phyloP scores from a whole-genome alignment of 352 stramenopile genomes.

The Pythium brachiatum region DNA sequence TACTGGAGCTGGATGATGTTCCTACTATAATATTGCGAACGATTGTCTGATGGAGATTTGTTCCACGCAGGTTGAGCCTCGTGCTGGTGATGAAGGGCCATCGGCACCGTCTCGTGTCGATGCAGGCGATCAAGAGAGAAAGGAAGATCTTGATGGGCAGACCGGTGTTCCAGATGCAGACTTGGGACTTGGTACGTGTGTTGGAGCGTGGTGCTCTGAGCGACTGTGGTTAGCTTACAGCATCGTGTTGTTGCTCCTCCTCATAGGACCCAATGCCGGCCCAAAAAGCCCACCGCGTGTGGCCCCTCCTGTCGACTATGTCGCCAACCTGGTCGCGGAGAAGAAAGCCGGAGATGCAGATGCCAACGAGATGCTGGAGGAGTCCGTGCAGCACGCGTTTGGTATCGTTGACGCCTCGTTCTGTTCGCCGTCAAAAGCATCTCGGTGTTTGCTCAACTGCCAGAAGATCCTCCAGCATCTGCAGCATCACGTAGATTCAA shows the following conservation, averaged over 20 bases:
- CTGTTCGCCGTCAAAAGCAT: constrained; percentile 26
- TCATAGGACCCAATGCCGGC: background rate
- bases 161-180: background rate
- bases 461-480: constrained; percentile 28
- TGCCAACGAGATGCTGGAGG: constrained; percentile 14
- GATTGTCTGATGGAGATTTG: background rate
- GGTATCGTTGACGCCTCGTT: constrained; percentile 33
- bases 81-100: background rate
- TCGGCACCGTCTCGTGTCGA: background rate
- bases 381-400: constrained; percentile 24
- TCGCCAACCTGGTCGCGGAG: constrained; percentile 17
- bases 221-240: background rate
- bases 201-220: background rate
- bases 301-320: constrained; percentile 10
- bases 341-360: constrained; percentile 13
- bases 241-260: too few relatives aligned
- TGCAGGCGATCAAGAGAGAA: background rate
- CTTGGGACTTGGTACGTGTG: background rate
- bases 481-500: constrained; percentile 29
- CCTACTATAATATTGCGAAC: background rate
- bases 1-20: background rate
- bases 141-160: background rate
- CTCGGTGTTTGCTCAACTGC: constrained; percentile 28
- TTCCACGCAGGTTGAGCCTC: background rate
- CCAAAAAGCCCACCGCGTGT: background rate